Percentiles rank a stretch among this genome's conserved stretches.
phyloP scores from a whole-genome alignment of 108 stramenopile genomes.

The Skeletonema costatum region DNA sequence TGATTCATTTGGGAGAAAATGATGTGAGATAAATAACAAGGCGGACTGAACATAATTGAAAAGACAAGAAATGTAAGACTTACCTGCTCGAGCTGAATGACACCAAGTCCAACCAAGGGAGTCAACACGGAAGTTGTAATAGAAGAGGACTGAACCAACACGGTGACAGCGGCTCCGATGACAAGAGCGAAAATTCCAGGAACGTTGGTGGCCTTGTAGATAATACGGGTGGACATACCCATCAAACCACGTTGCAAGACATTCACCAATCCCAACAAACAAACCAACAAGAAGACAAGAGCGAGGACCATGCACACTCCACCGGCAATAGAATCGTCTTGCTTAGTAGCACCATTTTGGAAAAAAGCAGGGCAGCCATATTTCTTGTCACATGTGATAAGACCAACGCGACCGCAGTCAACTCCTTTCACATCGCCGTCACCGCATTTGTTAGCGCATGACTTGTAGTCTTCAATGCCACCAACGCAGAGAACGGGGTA shows the following conservation, averaged over 20 bases:
- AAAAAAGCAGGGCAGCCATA: constrained; percentile 80
- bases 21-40: no score
- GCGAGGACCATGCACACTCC: constrained; percentile 73
- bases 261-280: constrained; percentile 79
- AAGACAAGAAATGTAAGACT: not conserved
- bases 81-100: constrained; percentile 58
- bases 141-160: constrained; percentile 82
- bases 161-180: constrained; percentile 79
- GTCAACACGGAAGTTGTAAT: constrained; percentile 83
- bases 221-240: constrained; percentile 76
- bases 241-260: constrained; percentile 77
- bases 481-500: constrained; percentile 63
- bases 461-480: constrained; percentile 45
- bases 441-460: constrained; percentile 46
- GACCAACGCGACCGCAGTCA: constrained; percentile 53
- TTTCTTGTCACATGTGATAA: constrained; percentile 72
- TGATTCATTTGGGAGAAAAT: not conserved
- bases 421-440: constrained; percentile 11
- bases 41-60: not conserved
- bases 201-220: constrained; percentile 89
- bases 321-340: constrained; percentile 74
- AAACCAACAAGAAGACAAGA: constrained; percentile 70
- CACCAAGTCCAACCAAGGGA: constrained; percentile 81
- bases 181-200: constrained; percentile 80
- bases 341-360: constrained; percentile 58